These are phyloP conservation scores for Endocalyx cinctus DNA, from an alignment of 2,329 filamentous ascomycete genomes.

Conservation along the genomic window DNA sequence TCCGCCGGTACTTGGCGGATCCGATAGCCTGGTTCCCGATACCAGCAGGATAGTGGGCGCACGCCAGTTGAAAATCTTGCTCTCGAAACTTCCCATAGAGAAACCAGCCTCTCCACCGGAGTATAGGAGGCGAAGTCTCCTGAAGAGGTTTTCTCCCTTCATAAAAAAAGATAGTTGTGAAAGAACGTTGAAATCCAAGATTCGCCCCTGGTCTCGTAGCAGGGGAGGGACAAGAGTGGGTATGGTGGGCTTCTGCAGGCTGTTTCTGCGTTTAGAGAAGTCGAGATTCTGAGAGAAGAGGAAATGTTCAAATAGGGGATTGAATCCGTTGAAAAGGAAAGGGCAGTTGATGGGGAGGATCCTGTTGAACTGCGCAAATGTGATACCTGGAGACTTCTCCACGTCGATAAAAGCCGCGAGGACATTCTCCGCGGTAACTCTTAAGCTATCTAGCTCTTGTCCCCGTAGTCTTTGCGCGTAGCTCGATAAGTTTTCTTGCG, in stretches of 20 bases:
- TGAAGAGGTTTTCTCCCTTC: conserved; percentile 59
- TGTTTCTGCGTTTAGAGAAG: conserved; percentile 49
- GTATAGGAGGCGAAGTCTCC: conserved; percentile 62
- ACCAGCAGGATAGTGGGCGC: conserved; percentile 70
- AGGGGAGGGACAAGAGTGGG: conserved; percentile 34
- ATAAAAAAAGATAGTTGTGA: conserved; percentile 73
- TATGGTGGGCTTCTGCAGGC: conserved; percentile 11
- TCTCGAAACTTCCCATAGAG: conserved; percentile 72
- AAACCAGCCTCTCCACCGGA: conserved; percentile 68
- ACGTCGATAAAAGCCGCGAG: conserved; percentile 62
- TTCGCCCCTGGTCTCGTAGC: conserved; percentile 49
- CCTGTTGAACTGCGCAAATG: conserved; percentile 55
- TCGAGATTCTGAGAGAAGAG: conserved; percentile 70
- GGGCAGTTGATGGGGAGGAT: conserved; percentile 58
- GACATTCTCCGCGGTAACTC: conserved; percentile 58
- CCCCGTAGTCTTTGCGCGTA: conserved; percentile 54
- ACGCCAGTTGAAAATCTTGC: conserved; percentile 72
- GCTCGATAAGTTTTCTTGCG: conserved; percentile 60
- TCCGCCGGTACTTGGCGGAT: conserved; percentile 39
- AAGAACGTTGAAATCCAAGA: conserved; percentile 59
- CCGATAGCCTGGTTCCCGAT: conserved; percentile 56
- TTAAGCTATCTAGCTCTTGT: conserved; percentile 53
- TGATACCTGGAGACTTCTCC: conserved; percentile 60
- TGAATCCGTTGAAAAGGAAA: conserved; percentile 63
- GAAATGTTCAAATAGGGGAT: conserved; percentile 68